phyloP scores from a whole-genome alignment of 495 filamentous ascomycete genomes.

The Hypoxylon trugodes region DNA sequence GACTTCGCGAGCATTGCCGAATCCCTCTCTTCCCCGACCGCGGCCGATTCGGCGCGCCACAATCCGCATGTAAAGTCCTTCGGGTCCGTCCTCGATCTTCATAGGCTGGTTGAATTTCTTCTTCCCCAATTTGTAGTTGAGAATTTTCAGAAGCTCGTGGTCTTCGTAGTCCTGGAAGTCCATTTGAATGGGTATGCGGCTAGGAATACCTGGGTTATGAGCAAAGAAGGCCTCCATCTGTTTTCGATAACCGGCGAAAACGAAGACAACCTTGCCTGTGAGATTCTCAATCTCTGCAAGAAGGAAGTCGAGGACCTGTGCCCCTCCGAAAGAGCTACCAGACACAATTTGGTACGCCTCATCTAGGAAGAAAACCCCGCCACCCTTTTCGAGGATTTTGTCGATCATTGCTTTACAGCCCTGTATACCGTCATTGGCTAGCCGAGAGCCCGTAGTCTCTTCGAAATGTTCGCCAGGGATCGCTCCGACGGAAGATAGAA shows the following conservation, averaged over 20 bases:
- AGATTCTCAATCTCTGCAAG: conserved; percentile 79
- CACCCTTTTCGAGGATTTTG: conserved; percentile 60
- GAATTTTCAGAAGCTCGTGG: conserved; percentile 67
- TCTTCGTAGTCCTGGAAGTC: conserved; percentile 77
- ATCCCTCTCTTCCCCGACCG: conserved; percentile 70
- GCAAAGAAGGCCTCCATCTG: conserved; percentile 83
- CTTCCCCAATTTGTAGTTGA: conserved; percentile 62
- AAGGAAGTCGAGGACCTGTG: conserved; percentile 74
- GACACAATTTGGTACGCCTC: conserved; percentile 79
- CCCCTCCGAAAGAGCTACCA: conserved; percentile 62
- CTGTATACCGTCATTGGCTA: conserved; percentile 69
- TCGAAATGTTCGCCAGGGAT: conserved; percentile 63
- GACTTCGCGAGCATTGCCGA: conserved; percentile 75
- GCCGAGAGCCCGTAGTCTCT: conserved; percentile 74
- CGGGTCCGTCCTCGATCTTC: conserved; percentile 65
- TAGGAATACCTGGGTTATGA: conserved; percentile 78
- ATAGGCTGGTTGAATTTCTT: conserved; percentile 62
- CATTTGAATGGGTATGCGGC: conserved; percentile 72
- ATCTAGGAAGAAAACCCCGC: conserved; percentile 79
- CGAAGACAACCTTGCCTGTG: conserved; percentile 76
- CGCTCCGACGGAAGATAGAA: conserved; percentile 68
- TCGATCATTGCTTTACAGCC: conserved; percentile 69
- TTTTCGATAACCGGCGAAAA: conserved; percentile 79
- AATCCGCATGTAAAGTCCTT: conserved; percentile 73
- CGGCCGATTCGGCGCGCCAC: conserved; percentile 67